Evolutionary conservation across 2,329 filamentous ascomycete genomes (phyloP).

Genomic region (Xylariales sp.): DNA sequence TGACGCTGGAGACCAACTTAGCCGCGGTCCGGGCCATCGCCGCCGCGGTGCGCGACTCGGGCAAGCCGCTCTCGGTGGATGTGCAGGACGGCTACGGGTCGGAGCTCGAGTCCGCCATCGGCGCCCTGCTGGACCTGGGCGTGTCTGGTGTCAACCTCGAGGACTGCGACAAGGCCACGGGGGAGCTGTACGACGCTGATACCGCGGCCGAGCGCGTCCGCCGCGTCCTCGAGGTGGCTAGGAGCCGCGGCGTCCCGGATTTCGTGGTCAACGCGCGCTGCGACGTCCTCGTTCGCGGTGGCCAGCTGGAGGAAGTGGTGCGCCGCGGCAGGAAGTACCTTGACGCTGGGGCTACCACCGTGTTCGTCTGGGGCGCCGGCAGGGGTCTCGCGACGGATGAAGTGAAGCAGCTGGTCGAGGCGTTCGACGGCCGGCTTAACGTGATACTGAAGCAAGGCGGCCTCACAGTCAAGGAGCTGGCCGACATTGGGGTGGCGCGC

Average conservation of each 20-base stretch:
- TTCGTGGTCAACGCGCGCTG: not conserved
- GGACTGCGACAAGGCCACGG: not conserved
- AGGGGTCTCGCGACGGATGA: not conserved
- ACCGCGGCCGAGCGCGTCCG: not conserved
- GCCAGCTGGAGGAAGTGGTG: not conserved
- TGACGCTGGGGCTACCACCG: not conserved
- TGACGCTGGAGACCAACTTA: not conserved
- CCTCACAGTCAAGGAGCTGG: not conserved
- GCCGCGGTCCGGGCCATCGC: not conserved
- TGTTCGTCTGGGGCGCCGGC: not conserved
- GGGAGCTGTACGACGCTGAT: not conserved
- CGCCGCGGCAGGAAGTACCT: not conserved
- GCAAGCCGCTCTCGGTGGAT: not conserved
- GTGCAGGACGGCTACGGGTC: not conserved
- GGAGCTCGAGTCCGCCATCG: not conserved
- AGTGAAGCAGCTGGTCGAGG: not conserved
- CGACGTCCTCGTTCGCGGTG: not conserved
- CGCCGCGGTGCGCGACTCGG: not conserved
- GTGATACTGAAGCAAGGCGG: not conserved
- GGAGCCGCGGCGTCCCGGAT: not conserved
- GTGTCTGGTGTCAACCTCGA: not conserved
- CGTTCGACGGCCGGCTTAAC: not conserved
- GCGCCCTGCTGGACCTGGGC: not conserved
- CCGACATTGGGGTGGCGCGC: not conserved
- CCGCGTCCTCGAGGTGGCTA: not conserved